A percentile compares a stretch with the other conserved stretches of the same genome.
These are phyloP conservation scores for Seminavis robusta DNA, from an alignment of 108 stramenopile genomes.

Conservation along the genomic window DNA sequence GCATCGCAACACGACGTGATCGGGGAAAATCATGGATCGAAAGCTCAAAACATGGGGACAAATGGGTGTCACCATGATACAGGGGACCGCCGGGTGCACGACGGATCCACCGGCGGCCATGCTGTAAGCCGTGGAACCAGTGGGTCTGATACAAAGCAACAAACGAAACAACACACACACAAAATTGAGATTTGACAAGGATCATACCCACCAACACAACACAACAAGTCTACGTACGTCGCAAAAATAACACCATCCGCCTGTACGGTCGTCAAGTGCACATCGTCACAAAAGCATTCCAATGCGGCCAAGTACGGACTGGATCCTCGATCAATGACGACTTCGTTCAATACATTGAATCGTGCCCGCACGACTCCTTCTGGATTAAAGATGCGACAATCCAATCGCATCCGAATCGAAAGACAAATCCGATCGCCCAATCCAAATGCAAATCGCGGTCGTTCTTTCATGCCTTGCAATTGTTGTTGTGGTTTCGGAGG, in stretches of 20 bases:
- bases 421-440: constrained; percentile 64
- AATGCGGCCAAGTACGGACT: constrained; percentile 87
- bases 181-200: too few relatives aligned
- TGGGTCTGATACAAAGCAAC: constrained; percentile 63
- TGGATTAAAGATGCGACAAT: constrained; percentile 70
- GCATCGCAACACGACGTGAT: constrained; percentile 82
- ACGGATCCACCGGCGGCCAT: constrained; percentile 96
- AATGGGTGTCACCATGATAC: constrained; percentile 94
- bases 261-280: constrained; percentile 92
- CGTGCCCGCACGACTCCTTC: constrained; percentile 62
- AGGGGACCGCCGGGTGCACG: constrained; percentile 95
- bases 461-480: background rate
- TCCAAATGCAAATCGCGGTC: constrained; percentile 54
- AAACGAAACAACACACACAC: too few relatives aligned
- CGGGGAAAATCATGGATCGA: constrained; percentile 95
- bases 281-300: constrained; percentile 91
- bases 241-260: constrained; percentile 96
- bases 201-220: background rate
- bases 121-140: constrained; percentile 95
- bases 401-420: constrained; percentile 90
- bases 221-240: constrained; percentile 33
- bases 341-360: constrained; percentile 94
- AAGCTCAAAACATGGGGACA: constrained; percentile 96
- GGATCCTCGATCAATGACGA: constrained; percentile 91
- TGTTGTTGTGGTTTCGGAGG: background rate